A percentile compares a stretch with the other conserved stretches of the same genome.
These are phyloP conservation scores for Salix udensis DNA, from an alignment of 345 rosid species.

Conservation along the genomic window DNA sequence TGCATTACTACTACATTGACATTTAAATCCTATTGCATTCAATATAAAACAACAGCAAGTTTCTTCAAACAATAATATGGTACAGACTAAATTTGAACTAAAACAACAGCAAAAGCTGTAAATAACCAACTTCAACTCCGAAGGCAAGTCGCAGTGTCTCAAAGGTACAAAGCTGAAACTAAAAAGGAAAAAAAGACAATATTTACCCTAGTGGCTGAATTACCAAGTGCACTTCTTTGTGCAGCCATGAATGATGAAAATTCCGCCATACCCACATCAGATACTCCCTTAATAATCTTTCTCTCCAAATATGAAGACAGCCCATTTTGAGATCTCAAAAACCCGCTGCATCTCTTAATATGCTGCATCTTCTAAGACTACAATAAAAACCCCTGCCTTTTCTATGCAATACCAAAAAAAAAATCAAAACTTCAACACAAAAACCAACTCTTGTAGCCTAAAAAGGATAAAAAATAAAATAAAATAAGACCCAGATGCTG, in stretches of 20 bases:
- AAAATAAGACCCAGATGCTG: too few species aligned
- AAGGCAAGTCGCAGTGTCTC: background rate
- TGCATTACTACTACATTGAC: background rate
- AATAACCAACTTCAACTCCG: background rate
- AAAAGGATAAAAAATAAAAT: background rate
- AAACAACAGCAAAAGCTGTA: too few species aligned
- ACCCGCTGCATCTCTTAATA: conserved; percentile 1
- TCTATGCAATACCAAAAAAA: background rate
- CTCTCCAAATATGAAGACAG: background rate
- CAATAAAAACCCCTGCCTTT: background rate
- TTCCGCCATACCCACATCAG: conserved; percentile 16
- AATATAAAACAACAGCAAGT: background rate
- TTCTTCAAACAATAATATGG: background rate
- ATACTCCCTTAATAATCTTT: background rate
- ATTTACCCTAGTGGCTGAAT: conserved; percentile 8
- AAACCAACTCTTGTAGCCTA: background rate
- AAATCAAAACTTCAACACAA: background rate
- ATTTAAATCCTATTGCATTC: background rate
- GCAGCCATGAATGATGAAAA: conserved; percentile 9
- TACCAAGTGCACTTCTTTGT: background rate
- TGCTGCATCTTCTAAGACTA: conserved; percentile 5
- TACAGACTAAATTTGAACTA: background rate
- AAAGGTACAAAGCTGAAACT: background rate
- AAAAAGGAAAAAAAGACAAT: background rate
- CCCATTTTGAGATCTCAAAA: background rate